These are phyloP conservation scores for Medicago truncatula DNA, from an alignment of 306 rosid genomes.

Conservation along the genomic window DNA sequence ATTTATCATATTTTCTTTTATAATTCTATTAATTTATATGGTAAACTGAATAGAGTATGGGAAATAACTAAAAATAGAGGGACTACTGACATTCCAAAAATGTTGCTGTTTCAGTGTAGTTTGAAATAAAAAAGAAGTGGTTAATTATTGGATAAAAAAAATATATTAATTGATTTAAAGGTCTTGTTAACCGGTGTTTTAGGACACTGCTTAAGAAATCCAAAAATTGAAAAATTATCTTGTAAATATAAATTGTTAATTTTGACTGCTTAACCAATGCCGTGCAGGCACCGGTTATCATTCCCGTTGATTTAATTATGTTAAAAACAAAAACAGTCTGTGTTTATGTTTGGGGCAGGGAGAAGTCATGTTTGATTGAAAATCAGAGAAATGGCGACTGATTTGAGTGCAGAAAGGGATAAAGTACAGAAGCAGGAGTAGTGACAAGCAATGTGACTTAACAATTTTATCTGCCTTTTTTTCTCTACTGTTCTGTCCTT, in stretches of 20 bases:
- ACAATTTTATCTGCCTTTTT: conserved; percentile 51
- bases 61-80: no score
- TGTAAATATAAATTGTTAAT: no score
- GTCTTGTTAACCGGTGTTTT: no score
- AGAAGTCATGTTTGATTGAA: conserved; percentile 45
- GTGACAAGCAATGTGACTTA: conserved; percentile 70
- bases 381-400: conserved; percentile 52
- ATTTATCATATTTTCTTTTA: no score
- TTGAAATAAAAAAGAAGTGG: background rate
- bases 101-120: background rate
- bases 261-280: no score
- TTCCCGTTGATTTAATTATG: background rate
- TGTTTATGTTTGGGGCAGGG: conserved; percentile 29
- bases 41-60: no score
- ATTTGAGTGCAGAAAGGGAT: conserved; percentile 55
- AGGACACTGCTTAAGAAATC: no score
- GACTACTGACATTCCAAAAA: conserved; percentile 42
- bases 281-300: no score
- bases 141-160: no score
- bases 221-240: no score
- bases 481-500: conserved; percentile 45
- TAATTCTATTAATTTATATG: no score
- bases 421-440: conserved; percentile 44
- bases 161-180: background rate
- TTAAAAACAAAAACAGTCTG: background rate